phyloP scores from a whole-genome alignment of 2,329 filamentous ascomycete species.

The Sphaerostilbella broomeana region DNA sequence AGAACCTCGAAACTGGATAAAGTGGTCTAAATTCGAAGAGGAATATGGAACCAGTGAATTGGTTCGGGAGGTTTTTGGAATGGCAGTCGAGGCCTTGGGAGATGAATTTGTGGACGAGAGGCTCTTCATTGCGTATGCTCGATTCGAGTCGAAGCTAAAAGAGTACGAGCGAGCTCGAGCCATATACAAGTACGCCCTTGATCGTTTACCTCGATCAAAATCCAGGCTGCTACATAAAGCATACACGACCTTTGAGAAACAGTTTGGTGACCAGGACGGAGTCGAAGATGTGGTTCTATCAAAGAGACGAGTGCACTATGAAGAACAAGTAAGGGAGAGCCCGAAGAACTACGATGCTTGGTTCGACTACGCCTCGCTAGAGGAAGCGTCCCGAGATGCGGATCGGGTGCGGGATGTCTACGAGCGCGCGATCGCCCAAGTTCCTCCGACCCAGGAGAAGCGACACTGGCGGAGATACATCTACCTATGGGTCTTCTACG shows the following conservation, averaged over 20 bases:
- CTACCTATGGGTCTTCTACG: constrained; percentile 97
- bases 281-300: constrained; percentile 95
- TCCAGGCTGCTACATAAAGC: constrained; percentile 82
- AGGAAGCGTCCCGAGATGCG: constrained; percentile 75
- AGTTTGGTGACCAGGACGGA: constrained; percentile 87
- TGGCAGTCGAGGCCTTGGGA: constrained; percentile 79
- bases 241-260: constrained; percentile 97
- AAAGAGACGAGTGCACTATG: constrained; percentile 87
- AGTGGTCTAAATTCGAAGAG: constrained; percentile 96
- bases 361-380: constrained; percentile 90
- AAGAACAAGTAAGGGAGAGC: constrained; percentile 89
- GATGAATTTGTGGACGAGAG: constrained; percentile 96
- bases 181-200: constrained; percentile 94
- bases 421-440: constrained; percentile 89
- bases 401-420: constrained; percentile 89
- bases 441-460: constrained; percentile 93
- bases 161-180: constrained; percentile 89
- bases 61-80: constrained; percentile 85
- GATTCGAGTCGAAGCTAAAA: constrained; percentile 89
- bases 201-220: constrained; percentile 81
- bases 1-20: constrained; percentile 95
- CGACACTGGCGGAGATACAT: constrained; percentile 96
- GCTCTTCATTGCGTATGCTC: constrained; percentile 91
- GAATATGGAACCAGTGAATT: constrained; percentile 88
- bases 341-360: constrained; percentile 95